These are phyloP conservation scores for Phaffia australis DNA, from an alignment of 768 basidiomycete species.

Conservation along the genomic window DNA sequence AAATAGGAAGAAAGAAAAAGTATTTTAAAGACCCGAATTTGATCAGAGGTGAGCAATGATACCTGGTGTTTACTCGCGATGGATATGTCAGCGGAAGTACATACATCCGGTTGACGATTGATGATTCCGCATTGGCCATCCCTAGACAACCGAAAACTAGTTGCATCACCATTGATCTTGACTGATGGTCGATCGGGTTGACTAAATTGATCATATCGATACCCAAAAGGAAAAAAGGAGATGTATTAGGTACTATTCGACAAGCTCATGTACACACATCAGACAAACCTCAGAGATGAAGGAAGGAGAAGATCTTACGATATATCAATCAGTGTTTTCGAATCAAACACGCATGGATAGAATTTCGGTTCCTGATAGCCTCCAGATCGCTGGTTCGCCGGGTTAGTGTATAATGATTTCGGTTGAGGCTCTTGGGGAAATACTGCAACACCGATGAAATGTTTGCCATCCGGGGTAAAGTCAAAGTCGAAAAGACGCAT, in stretches of 20 bases:
- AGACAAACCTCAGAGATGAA: slow-evolving; percentile 20
- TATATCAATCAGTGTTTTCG: slow-evolving; percentile 52
- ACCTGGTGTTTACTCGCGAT: too few species aligned
- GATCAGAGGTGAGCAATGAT: not conserved
- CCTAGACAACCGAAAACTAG: slow-evolving; percentile 72
- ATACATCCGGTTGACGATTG: slow-evolving; percentile 76
- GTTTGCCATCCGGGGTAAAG: slow-evolving; percentile 70
- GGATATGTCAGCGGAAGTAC: slow-evolving; percentile 30
- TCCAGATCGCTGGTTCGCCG: slow-evolving; percentile 6
- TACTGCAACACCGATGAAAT: slow-evolving; percentile 63
- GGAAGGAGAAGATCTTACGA: slow-evolving; percentile 45
- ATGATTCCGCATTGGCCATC: slow-evolving; percentile 80
- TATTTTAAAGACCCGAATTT: not conserved
- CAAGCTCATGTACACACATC: slow-evolving; percentile 16
- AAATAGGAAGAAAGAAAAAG: slow-evolving; percentile 14
- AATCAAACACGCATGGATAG: slow-evolving; percentile 26
- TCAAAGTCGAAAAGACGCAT: slow-evolving; percentile 52
- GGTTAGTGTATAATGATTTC: too few species aligned
- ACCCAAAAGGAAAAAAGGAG: slow-evolving; percentile 46
- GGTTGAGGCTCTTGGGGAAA: slow-evolving; percentile 20
- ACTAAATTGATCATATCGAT: slow-evolving; percentile 41
- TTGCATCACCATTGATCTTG: slow-evolving; percentile 53
- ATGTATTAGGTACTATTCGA: slow-evolving; percentile 16
- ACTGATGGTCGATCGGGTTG: slow-evolving; percentile 11
- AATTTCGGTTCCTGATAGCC: slow-evolving; percentile 13